phyloP scores from a whole-genome alignment of 2,329 filamentous ascomycete genomes.

The Fusarium tuaranense region DNA sequence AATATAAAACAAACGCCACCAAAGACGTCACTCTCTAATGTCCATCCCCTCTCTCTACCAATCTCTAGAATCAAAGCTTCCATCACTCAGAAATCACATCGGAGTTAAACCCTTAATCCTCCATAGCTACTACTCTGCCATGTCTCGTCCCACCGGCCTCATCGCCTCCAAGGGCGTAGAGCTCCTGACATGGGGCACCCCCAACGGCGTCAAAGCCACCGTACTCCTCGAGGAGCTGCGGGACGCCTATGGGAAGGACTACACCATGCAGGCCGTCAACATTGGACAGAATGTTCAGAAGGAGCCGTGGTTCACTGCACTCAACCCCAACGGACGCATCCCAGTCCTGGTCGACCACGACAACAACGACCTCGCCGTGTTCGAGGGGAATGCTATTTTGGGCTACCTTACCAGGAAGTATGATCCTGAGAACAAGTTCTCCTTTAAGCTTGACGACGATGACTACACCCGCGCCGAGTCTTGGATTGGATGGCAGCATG shows the following conservation, averaged over 20 bases:
- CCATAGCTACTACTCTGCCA: slow-evolving; percentile 27
- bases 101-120: background rate
- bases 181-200: slow-evolving; percentile 68
- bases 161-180: slow-evolving; percentile 74
- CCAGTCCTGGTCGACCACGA: slow-evolving; percentile 76
- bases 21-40: slow-evolving; percentile 1
- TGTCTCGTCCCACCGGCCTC: slow-evolving; percentile 61
- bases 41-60: background rate
- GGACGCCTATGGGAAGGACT: slow-evolving; percentile 71
- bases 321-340: slow-evolving; percentile 74
- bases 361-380: slow-evolving; percentile 71
- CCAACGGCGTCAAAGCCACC: slow-evolving; percentile 67
- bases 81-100: background rate
- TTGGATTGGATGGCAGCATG: slow-evolving; percentile 79
- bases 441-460: slow-evolving; percentile 53
- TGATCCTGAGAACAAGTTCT: slow-evolving; percentile 65
- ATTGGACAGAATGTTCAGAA: slow-evolving; percentile 74
- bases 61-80: background rate
- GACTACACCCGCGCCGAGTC: slow-evolving; percentile 51
- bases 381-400: slow-evolving; percentile 81
- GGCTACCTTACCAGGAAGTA: slow-evolving; percentile 80
- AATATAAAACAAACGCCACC: background rate
- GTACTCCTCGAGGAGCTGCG: slow-evolving; percentile 75
- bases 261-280: slow-evolving; percentile 69
- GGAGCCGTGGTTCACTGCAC: slow-evolving; percentile 72